Percentiles rank a stretch among this genome's conserved stretches.
Evolutionary conservation across 2,329 filamentous ascomycete genomes (phyloP).

Genomic region (Aspergillus udagawae): DNA sequence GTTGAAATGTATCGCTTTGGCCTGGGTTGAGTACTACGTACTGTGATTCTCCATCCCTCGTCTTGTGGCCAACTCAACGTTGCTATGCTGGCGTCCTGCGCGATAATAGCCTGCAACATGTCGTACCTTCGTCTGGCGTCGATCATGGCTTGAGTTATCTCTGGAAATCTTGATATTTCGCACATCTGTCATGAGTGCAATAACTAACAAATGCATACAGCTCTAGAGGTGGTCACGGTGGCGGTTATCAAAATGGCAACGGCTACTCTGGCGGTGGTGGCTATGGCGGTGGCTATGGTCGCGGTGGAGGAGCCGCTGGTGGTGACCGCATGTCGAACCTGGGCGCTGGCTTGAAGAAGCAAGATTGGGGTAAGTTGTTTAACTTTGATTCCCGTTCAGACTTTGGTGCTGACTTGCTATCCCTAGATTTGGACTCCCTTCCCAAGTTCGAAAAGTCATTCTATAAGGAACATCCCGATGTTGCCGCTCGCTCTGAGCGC

Average conservation of each 20-base stretch:
- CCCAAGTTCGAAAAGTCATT: slow-evolving; percentile 99
- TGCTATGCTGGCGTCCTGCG: background rate
- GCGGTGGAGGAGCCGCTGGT: slow-evolving; percentile 57
- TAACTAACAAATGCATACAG: slow-evolving; percentile 11
- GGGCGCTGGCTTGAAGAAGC: slow-evolving; percentile 79
- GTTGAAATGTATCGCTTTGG: background rate
- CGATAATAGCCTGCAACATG: background rate
- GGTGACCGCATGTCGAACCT: slow-evolving; percentile 94
- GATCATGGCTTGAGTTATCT: background rate
- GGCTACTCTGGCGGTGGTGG: slow-evolving; percentile 29
- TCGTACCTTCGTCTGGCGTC: background rate
- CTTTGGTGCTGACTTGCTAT: slow-evolving; percentile 23
- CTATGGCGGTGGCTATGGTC: slow-evolving; percentile 33
- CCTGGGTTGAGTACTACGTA: background rate
- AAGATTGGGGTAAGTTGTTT: slow-evolving; percentile 72
- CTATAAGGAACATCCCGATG: slow-evolving; percentile 90
- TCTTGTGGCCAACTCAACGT: background rate
- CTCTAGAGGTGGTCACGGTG: slow-evolving; percentile 46
- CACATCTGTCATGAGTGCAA: background rate
- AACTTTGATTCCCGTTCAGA: slow-evolving; percentile 1
- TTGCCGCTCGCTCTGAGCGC: slow-evolving; percentile 66
- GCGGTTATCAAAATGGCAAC: slow-evolving; percentile 48
- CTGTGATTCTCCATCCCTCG: background rate
- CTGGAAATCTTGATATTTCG: background rate
- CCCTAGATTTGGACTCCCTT: slow-evolving; percentile 65